Evolutionary conservation across 805 yeast species (phyloP), one percentile per base, ranked within the genome.

Genomic region (Kodamaea kaohsiungensis): DNA sequence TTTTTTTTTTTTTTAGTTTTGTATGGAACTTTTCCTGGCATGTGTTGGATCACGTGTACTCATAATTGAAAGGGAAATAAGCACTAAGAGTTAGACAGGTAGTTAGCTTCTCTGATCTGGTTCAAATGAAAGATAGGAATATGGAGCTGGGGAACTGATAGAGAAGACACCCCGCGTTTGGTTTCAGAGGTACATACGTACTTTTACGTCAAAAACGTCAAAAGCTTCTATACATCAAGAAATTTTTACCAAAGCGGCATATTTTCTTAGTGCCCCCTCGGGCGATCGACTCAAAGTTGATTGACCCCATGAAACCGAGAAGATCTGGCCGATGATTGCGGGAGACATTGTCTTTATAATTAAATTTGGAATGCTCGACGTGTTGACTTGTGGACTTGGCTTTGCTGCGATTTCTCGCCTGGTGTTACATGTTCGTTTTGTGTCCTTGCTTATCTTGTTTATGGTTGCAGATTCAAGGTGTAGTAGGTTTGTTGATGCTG

Each of bases 211-310:
- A 40, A 40, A 40, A 15, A 12, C 25, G n/a, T 19, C 25, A 40
- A 40, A 40, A 40, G 25, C 45, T 40, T 40, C 45, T 17, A 40
- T 40, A 40, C 45, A 19, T 40, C 45, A 40, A 17, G 45, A 40
- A 15, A 17, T 30, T 30, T 30, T 30, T 16, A 40, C 45, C 16
- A 40, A 40, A 40, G 45, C 45, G 25, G 45, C n/a, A 40, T 40
- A 40, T 40, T 40, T 40, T 40, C 45, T 40, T 17, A 19, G 25
- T 12, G 2, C 19, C 22, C 25, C 13, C 3, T 25, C 27, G 25
- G 19, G 13, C 2, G n/a, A 22, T 7, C 19, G 45, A 10, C 45
- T 17, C 25, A 40, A 40, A 15, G 45, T 40, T 17, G 45, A 16
- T 16, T 17, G 25, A 40, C 17, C 17, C 17, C 25, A 30, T 30